phyloP scores from a whole-genome alignment of 2,329 filamentous ascomycete species.

The Paraphoma chrysanthemicola region DNA sequence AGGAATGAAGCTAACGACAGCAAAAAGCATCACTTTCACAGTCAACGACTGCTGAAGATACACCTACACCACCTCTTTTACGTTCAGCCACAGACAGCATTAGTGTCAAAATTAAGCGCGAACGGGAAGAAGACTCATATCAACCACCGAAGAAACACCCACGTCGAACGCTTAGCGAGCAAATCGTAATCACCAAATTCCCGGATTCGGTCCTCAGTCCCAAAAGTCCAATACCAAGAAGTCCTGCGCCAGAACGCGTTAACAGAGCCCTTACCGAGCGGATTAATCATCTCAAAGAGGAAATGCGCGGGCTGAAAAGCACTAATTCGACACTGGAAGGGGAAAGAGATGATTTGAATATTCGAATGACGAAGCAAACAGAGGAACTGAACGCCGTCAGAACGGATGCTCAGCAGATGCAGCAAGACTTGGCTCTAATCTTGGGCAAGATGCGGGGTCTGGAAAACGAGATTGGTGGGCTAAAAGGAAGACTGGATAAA shows the following conservation, averaged over 20 bases:
- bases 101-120: constrained; percentile 30
- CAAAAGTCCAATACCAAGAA: constrained; percentile 15
- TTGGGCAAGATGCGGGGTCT: not conserved
- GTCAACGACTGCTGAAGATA: constrained; percentile 7
- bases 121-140: constrained; percentile 28
- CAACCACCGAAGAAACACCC: constrained; percentile 25
- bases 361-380: constrained; percentile 8
- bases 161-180: constrained; percentile 26
- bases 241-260: constrained; percentile 27
- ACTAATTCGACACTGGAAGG: constrained; percentile 7
- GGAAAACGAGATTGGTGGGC: not conserved
- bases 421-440: not conserved
- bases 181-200: constrained; percentile 20
- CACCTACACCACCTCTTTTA: constrained; percentile 17
- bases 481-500: not conserved
- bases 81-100: constrained; percentile 27
- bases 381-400: not conserved
- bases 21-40: constrained; percentile 44
- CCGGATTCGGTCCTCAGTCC: constrained; percentile 21
- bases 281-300: constrained; percentile 26
- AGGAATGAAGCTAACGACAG: constrained; percentile 49
- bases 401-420: not conserved
- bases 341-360: constrained; percentile 12
- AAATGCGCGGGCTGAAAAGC: constrained; percentile 21
- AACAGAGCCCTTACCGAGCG: constrained; percentile 24